Base-by-base conservation (phyloP, 1,284 basidiomycete species). In the Melampsora americana region DNA sequence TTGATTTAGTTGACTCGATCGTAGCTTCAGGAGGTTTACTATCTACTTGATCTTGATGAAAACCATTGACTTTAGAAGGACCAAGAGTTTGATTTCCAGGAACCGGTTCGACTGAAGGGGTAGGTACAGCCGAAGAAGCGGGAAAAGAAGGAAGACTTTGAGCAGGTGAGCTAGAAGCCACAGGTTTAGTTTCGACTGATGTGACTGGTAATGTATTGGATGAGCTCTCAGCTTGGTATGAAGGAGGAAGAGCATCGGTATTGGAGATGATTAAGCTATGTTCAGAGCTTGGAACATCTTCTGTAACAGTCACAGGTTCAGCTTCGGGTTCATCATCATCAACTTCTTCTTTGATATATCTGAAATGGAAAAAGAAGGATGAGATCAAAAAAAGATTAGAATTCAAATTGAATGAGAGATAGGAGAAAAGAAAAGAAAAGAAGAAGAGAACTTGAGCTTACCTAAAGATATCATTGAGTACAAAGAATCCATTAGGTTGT, bases 401-500 rank as follows among this genome's bases (percentile, higher is more conserved):
- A 60, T 6, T 1, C 6, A 32, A 7, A 60, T n/a, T n/a, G n/a
- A n/a, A n/a, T n/a, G n/a, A n/a, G n/a, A n/a, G n/a, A n/a, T n/a
- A n/a, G n/a, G n/a, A n/a, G n/a, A 73, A 9, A n/a, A 60, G 44
- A 35, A n/a, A 20, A n/a, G 46, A 53, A 56, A 56, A 56, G n/a
- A 4, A 12, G n/a, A 56, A 56, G n/a, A 4, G 1, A 28, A 56
- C 1, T 53, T 53, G 23, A 56, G 5, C 1, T 23, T 42, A 98
- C 79, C 95, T 91, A 90, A 99, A 99, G 85, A 99, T 98, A 85
- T 99, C 96, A 85, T 99, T 99, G 84, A 99, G 89, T 78, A 99
- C 96, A 84, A 94, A 99, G 87, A 98, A 99, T 65, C 96, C 96
- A 81, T 95, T 96, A 56, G 94, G 93, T 85, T 99, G 96, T 84